phyloP scores from a whole-genome alignment of 371 early-diverging fungal species.

The Apophysomyces ossiformis region DNA sequence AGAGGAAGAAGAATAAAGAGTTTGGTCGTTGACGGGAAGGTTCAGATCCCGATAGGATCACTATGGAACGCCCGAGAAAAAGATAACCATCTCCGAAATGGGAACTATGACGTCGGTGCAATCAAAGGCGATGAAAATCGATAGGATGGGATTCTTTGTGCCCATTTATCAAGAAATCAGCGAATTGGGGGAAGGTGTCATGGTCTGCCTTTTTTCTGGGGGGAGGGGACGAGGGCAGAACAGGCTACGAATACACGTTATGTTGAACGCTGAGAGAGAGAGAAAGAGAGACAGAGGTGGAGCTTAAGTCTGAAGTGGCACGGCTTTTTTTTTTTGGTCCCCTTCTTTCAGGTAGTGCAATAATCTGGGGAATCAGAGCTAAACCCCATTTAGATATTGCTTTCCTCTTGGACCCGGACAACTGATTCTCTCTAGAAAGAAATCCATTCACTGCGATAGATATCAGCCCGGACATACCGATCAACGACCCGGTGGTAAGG shows the following conservation, averaged over 20 bases:
- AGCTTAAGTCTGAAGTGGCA: too few species aligned
- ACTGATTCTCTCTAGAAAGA: not conserved
- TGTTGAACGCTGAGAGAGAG: too few species aligned
- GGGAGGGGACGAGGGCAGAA: too few species aligned
- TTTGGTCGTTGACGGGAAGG: too few species aligned
- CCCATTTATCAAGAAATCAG: not conserved
- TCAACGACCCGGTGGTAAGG: too few species aligned
- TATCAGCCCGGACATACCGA: too few species aligned
- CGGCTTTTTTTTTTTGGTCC: not conserved
- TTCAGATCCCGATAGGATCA: too few species aligned
- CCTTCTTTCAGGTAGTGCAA: constrained; percentile 2
- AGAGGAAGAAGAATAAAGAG: too few species aligned
- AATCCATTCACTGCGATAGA: too few species aligned
- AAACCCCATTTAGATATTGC: not conserved
- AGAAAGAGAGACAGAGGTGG: not conserved
- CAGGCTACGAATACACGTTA: too few species aligned
- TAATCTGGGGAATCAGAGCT: constrained; percentile 7
- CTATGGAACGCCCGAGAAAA: too few species aligned
- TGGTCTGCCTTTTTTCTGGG: too few species aligned
- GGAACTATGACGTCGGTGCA: not conserved
- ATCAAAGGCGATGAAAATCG: not conserved
- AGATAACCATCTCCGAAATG: not conserved
- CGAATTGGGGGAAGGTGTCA: not conserved
- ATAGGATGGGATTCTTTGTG: not conserved
- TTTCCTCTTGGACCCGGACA: not conserved